Base-by-base conservation (phyloP, 1,284 basidiomycete species). In the Melanopsichium pennsylvanicum region DNA sequence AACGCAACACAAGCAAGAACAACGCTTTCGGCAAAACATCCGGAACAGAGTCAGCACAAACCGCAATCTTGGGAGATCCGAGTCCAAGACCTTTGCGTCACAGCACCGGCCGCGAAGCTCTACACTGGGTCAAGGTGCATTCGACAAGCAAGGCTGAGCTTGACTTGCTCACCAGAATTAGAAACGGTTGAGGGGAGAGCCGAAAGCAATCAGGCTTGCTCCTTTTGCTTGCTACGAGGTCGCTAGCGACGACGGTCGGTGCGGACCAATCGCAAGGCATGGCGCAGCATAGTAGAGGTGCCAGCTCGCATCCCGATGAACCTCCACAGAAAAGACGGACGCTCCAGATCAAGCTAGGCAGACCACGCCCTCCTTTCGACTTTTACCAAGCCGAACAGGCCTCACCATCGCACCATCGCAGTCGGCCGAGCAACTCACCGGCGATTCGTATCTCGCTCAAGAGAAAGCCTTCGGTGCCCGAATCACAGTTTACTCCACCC, bases 391-490 rank as follows among this genome's bases (percentile, higher is more conserved):
- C 45, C 12, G 57, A 56, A 35, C 56, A 54, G 31, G 51, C 58
- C 3, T 62, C 58, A 11, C 54, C 64, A 2, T 58, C 54, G 26
- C 44, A 47, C 43, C 51, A 63, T 16, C 60, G 60, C 46, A 46
- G 26, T 26, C 23, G 29, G 10, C 21, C 35, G 18, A 25, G 34
- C 40, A 47, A 16, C 16, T 23, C 55, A 25, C 35, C 23, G 19
- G 57, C 49, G 39, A 50, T 69, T 11, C 49, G 66, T 25, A 69
- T 69, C 38, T 69, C 66, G 35, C 51, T 69, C 33, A 69, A 69
- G 47, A 43, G 66, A 19, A 69, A 59, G 26, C 27, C 56, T 4
- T 51, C 51, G 12, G 32, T 58, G 3, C 21, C 44, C 7, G 59
- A 55, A 25, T 51, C 54, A 6, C 57, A 52, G 7, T 18, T 37